These are phyloP conservation scores for Penicillium bialowiezense DNA, from an alignment of 495 filamentous ascomycete genomes.

Conservation along the genomic window DNA sequence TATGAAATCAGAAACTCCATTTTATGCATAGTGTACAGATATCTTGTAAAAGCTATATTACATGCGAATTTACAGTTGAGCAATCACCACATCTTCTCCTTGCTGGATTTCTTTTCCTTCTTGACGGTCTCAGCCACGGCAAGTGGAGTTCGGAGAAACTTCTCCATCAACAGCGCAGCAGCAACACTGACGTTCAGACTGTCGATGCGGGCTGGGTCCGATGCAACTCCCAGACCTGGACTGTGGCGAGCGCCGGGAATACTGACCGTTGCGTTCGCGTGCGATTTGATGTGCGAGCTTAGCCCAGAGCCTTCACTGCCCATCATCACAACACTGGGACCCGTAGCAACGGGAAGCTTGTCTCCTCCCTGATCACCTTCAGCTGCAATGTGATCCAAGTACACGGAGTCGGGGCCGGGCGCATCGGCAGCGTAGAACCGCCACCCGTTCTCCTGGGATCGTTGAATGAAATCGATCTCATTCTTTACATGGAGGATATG, in stretches of 20 bases:
- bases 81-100: constrained; percentile 20
- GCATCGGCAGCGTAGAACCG: constrained; percentile 75
- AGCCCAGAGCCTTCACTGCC: constrained; percentile 83
- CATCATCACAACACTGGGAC: constrained; percentile 75
- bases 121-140: constrained; percentile 24
- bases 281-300: constrained; percentile 52
- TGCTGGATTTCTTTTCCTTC: constrained; percentile 10
- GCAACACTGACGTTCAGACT: constrained; percentile 89
- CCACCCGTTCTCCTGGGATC: constrained; percentile 72
- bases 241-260: constrained; percentile 47
- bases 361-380: constrained; percentile 1
- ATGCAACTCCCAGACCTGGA: constrained; percentile 25
- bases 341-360: constrained; percentile 46
- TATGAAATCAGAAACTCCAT: not conserved
- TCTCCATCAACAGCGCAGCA: constrained; percentile 68
- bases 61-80: constrained; percentile 12
- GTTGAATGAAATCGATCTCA: constrained; percentile 64
- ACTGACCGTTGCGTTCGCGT: constrained; percentile 59
- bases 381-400: constrained; percentile 16
- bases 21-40: constrained; percentile 14
- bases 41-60: constrained; percentile 12
- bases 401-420: constrained; percentile 34
- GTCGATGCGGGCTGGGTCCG: constrained; percentile 53
- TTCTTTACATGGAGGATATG: constrained; percentile 64
- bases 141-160: constrained; percentile 51